Conservation (phyloP, 2,329 filamentous ascomycete genomes). For the Chaetomiaceae sp. region DNA sequence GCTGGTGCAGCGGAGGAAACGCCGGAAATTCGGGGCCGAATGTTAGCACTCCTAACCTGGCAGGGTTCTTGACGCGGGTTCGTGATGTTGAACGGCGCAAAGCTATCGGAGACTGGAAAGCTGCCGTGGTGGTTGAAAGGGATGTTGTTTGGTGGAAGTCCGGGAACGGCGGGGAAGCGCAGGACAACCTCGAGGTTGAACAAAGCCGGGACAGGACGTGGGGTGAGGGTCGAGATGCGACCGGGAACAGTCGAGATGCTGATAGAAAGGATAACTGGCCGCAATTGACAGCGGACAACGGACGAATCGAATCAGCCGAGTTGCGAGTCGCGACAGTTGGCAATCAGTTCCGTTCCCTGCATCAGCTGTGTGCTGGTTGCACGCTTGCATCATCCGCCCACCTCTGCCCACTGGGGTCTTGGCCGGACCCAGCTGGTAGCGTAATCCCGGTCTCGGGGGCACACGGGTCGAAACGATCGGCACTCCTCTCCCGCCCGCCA, state of each 20-base stretch:
- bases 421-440: constrained; percentile 14
- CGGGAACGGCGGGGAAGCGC: constrained; percentile 8
- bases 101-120: neutral
- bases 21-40: neutral
- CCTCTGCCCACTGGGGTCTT: constrained; percentile 11
- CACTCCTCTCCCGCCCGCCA: constrained; percentile 8
- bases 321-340: constrained; percentile 1
- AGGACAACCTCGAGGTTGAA: constrained; percentile 7
- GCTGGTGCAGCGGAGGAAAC: neutral
- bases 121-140: neutral
- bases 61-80: neutral
- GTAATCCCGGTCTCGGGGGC: constrained; percentile 21
- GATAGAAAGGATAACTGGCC: neutral
- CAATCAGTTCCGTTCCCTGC: constrained; percentile 2
- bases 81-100: neutral
- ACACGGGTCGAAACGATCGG: constrained; percentile 17
- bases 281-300: neutral
- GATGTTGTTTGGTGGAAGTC: constrained; percentile 6
- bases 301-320: constrained; percentile 3
- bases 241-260: neutral
- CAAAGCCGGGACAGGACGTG: neutral
- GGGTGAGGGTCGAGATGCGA: constrained; percentile 17
- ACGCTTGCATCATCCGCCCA: constrained; percentile 13
- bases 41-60: neutral
- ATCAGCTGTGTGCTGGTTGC: neutral